These are phyloP conservation scores for Wallacemonas sp. DNA, from an alignment of 208 protist species.

Conservation along the genomic window DNA sequence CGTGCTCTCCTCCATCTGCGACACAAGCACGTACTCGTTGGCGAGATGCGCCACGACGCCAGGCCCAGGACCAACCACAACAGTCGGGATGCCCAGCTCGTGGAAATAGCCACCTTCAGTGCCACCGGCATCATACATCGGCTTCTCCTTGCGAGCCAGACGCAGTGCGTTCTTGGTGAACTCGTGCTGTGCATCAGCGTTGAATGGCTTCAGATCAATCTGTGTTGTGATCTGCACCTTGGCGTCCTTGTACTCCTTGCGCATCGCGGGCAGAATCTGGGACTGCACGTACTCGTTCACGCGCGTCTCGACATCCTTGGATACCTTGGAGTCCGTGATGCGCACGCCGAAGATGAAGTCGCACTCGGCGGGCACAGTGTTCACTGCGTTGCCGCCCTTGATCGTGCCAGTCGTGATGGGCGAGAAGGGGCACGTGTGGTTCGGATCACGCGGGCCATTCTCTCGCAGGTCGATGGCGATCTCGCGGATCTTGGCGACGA, in stretches of 20 bases:
- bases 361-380: slow-evolving; percentile 62
- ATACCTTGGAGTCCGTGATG: slow-evolving; percentile 28
- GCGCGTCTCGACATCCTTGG: slow-evolving; percentile 23
- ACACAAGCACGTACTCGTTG: slow-evolving; percentile 23
- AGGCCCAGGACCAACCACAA: slow-evolving; percentile 20
- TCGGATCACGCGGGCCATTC: slow-evolving; percentile 15
- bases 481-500: slow-evolving; percentile 40
- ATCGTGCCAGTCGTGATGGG: slow-evolving; percentile 33
- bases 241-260: slow-evolving; percentile 44
- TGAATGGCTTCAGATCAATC: slow-evolving; percentile 29
- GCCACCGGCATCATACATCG: slow-evolving; percentile 29
- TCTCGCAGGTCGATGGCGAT: slow-evolving; percentile 26
- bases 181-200: slow-evolving; percentile 29
- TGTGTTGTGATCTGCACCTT: slow-evolving; percentile 15
- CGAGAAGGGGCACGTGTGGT: slow-evolving; percentile 30
- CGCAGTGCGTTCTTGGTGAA: slow-evolving; percentile 36
- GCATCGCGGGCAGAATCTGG: slow-evolving; percentile 32
- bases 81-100: slow-evolving; percentile 21
- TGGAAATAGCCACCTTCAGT: slow-evolving; percentile 68
- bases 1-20: slow-evolving; percentile 23
- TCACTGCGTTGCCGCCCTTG: slow-evolving; percentile 41
- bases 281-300: slow-evolving; percentile 41
- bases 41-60: slow-evolving; percentile 18
- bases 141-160: slow-evolving; percentile 16
- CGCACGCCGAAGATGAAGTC: slow-evolving; percentile 41